Conservation (phyloP, 2,329 filamentous ascomycete genomes). For the Ilyonectria mors-panacis region DNA sequence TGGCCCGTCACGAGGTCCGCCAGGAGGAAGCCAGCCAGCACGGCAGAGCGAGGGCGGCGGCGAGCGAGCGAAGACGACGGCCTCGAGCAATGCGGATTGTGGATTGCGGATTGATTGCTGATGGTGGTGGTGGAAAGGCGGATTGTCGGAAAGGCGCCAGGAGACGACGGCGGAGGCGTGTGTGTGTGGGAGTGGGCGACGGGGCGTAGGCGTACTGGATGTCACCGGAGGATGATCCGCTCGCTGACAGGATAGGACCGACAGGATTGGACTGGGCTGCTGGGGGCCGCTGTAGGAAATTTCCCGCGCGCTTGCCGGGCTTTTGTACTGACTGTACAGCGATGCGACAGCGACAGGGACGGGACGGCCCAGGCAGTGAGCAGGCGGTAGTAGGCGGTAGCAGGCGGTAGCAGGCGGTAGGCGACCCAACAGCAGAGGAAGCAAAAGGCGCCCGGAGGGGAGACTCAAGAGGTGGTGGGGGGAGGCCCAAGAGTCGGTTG, state of each 20-base stretch:
- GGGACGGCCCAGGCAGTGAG: slow-evolving; percentile 4
- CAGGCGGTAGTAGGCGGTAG: slow-evolving; percentile 4
- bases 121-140: slow-evolving; percentile 28
- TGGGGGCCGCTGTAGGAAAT: slow-evolving; percentile 35
- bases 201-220: slow-evolving; percentile 42
- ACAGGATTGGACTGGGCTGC: slow-evolving; percentile 23
- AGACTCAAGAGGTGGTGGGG: slow-evolving; percentile 16
- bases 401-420: slow-evolving; percentile 5
- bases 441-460: slow-evolving; percentile 17
- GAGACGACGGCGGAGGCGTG: slow-evolving; percentile 47
- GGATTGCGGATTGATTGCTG: slow-evolving; percentile 33
- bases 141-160: slow-evolving; percentile 40
- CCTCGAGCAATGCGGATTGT: slow-evolving; percentile 42
- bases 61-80: slow-evolving; percentile 38
- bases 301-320: slow-evolving; percentile 45
- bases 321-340: slow-evolving; percentile 13
- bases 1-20: slow-evolving; percentile 47
- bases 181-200: slow-evolving; percentile 36
- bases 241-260: slow-evolving; percentile 22
- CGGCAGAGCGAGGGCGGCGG: slow-evolving; percentile 33
- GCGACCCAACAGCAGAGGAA: slow-evolving; percentile 11
- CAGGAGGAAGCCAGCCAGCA: slow-evolving; percentile 38
- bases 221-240: slow-evolving; percentile 36
- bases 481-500: slow-evolving; percentile 26
- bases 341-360: slow-evolving; percentile 23